A percentile compares a stretch with the other conserved stretches of the same genome.
Conservation (phyloP, 1,284 basidiomycete genomes). For the Malassezia globosa region DNA sequence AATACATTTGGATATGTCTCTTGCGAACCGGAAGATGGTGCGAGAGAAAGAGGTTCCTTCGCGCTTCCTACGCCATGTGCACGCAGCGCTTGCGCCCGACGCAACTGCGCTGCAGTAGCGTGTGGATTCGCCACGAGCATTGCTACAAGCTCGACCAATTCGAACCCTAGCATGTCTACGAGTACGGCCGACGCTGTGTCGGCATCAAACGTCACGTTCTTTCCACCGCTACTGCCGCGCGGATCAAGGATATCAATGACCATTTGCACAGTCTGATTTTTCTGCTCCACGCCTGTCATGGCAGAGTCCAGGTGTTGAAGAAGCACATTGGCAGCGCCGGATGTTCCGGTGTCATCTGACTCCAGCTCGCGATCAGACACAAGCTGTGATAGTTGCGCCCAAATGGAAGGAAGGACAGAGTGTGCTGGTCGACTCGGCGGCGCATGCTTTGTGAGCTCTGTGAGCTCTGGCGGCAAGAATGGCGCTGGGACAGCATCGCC, state of each 20-base stretch:
- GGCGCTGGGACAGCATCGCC: not conserved
- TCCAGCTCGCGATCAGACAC: not conserved
- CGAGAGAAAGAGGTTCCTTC: constrained; percentile 56
- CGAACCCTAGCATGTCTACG: constrained; percentile 73
- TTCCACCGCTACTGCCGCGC: too few relatives aligned
- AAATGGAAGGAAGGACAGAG: not conserved
- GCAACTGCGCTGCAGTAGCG: constrained; percentile 17
- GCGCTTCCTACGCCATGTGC: constrained; percentile 53
- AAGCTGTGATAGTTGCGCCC: not conserved
- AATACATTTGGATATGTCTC: constrained; percentile 75
- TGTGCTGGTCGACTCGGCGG: not conserved
- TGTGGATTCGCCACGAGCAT: constrained; percentile 39
- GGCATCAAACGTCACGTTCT: not conserved
- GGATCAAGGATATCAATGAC: not conserved
- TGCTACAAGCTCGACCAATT: constrained; percentile 57
- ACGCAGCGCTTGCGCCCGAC: constrained; percentile 53
- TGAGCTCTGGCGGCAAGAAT: not conserved
- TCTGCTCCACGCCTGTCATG: not conserved
- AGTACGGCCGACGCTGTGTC: constrained; percentile 70
- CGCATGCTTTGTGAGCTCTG: not conserved
- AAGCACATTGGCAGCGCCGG: not conserved
- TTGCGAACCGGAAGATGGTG: constrained; percentile 59
- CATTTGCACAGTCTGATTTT: not conserved
- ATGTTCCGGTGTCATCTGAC: not conserved
- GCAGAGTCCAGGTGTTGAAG: constrained; percentile 6